A percentile compares a stretch with the other conserved stretches of the same genome.
These are phyloP conservation scores for Fusarium austroafricanum DNA, from an alignment of 2,329 filamentous ascomycete species.

Conservation along the genomic window DNA sequence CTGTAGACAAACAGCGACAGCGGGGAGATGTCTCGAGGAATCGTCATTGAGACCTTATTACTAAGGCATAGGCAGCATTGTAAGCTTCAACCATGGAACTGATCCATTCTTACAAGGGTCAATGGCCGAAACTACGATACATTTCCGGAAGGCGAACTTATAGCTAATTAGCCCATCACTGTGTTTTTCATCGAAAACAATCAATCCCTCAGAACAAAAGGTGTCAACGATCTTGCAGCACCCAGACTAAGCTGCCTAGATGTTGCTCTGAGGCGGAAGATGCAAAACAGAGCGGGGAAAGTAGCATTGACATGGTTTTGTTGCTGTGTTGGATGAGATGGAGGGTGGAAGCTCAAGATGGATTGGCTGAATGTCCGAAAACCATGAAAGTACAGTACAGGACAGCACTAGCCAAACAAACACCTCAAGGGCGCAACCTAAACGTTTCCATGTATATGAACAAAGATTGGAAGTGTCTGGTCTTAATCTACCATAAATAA, in stretches of 20 bases:
- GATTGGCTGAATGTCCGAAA: conserved; percentile 14
- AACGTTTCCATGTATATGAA: background rate
- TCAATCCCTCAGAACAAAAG: background rate
- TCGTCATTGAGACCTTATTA: conserved; percentile 16
- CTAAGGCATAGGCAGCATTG: conserved; percentile 3
- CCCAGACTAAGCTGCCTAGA: background rate
- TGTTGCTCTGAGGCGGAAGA: conserved; percentile 1
- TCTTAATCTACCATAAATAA: too few relatives aligned
- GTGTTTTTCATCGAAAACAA: background rate
- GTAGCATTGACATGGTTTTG: conserved; percentile 29
- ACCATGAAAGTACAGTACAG: background rate
- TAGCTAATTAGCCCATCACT: background rate
- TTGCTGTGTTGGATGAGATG: conserved; percentile 14
- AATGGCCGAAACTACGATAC: background rate
- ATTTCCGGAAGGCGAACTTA: background rate
- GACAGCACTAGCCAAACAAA: background rate
- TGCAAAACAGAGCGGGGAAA: conserved; percentile 41
- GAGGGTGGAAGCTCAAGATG: conserved; percentile 16
- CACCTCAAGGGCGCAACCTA: background rate
- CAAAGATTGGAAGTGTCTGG: background rate
- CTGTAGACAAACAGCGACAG: background rate
- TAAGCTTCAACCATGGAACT: background rate
- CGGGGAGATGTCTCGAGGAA: conserved; percentile 16
- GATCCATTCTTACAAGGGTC: background rate
- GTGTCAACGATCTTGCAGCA: conserved; percentile 1